These are phyloP conservation scores for Tylopilus sp. DNA, from an alignment of 768 basidiomycete genomes.

Conservation along the genomic window DNA sequence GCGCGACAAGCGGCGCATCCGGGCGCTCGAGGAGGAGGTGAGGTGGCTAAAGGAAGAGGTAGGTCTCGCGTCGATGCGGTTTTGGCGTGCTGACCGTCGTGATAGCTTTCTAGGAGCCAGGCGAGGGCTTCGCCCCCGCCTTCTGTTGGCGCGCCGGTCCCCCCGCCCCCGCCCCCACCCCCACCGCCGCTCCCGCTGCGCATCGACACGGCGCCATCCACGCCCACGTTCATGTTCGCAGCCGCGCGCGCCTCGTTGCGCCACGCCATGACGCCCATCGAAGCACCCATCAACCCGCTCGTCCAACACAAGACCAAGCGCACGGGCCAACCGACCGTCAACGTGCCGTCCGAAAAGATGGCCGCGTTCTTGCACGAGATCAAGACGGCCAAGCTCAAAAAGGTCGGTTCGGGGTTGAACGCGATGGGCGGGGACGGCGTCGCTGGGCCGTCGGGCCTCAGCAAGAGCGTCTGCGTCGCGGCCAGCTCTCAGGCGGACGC, in stretches of 20 bases:
- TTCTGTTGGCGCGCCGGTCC: slow-evolving; percentile 36
- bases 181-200: slow-evolving; percentile 31
- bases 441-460: slow-evolving; percentile 28
- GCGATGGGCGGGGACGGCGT: slow-evolving; percentile 18
- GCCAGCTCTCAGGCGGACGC: slow-evolving; percentile 1
- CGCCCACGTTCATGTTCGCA: slow-evolving; percentile 43
- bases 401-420: slow-evolving; percentile 38
- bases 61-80: background rate
- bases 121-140: slow-evolving; percentile 13
- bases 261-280: slow-evolving; percentile 47
- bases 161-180: slow-evolving; percentile 38
- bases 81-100: background rate
- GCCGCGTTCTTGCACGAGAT: slow-evolving; percentile 77
- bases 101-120: slow-evolving; percentile 46
- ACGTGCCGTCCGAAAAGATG: slow-evolving; percentile 80
- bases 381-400: slow-evolving; percentile 68
- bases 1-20: slow-evolving; percentile 61
- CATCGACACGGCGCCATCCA: slow-evolving; percentile 30
- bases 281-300: slow-evolving; percentile 62
- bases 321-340: slow-evolving; percentile 62
- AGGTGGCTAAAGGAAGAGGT: slow-evolving; percentile 57
- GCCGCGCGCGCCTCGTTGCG: slow-evolving; percentile 67
- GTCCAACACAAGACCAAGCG: slow-evolving; percentile 35
- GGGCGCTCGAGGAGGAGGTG: slow-evolving; percentile 64
- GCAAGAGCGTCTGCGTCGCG: slow-evolving; percentile 26